These are phyloP conservation scores for Aureococcus anophagefferens DNA, from an alignment of 108 stramenopile species.

Conservation along the genomic window DNA sequence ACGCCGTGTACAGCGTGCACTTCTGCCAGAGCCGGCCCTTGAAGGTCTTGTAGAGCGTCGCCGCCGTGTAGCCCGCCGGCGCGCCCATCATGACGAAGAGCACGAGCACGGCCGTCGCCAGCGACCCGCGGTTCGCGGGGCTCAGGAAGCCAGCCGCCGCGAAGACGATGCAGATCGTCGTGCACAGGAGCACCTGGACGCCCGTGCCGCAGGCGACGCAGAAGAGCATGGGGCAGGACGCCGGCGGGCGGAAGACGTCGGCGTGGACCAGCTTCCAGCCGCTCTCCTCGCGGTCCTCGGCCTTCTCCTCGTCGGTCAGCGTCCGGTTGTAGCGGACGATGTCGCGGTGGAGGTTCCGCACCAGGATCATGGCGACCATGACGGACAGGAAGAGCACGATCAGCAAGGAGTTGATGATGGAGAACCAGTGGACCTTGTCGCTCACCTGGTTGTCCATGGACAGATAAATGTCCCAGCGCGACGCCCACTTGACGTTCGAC, in stretches of 20 bases:
- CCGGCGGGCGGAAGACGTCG: conserved; percentile 98
- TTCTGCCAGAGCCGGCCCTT: conserved; percentile 83
- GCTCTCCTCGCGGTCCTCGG: conserved; percentile 72
- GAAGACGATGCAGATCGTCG: conserved; percentile 62
- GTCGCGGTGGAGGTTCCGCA: conserved; percentile 84
- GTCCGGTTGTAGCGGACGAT: conserved; percentile 89
- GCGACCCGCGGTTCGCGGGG: conserved; percentile 81
- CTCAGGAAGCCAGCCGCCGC: conserved; percentile 82
- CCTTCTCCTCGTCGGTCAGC: conserved; percentile 77
- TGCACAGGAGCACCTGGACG: conserved; percentile 57
- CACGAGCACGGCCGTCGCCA: conserved; percentile 75
- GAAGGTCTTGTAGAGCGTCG: conserved; percentile 86
- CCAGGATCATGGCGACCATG: conserved; percentile 84
- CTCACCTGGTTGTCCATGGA: conserved; percentile 75
- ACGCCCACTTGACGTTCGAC: conserved; percentile 82
- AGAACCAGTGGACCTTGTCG: conserved; percentile 93
- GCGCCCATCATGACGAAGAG: conserved; percentile 81
- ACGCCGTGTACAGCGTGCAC: conserved; percentile 82
- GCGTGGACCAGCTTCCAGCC: conserved; percentile 99
- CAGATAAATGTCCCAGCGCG: conserved; percentile 96
- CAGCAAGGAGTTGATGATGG: conserved; percentile 85
- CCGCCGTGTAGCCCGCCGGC: conserved; percentile 68
- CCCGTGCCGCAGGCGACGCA: conserved; percentile 93
- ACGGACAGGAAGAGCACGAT: conserved; percentile 88
- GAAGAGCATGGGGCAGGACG: conserved; percentile 78